phyloP scores from a whole-genome alignment of 2,329 filamentous ascomycete genomes.

The Cladosporium austrohemisphaericum region DNA sequence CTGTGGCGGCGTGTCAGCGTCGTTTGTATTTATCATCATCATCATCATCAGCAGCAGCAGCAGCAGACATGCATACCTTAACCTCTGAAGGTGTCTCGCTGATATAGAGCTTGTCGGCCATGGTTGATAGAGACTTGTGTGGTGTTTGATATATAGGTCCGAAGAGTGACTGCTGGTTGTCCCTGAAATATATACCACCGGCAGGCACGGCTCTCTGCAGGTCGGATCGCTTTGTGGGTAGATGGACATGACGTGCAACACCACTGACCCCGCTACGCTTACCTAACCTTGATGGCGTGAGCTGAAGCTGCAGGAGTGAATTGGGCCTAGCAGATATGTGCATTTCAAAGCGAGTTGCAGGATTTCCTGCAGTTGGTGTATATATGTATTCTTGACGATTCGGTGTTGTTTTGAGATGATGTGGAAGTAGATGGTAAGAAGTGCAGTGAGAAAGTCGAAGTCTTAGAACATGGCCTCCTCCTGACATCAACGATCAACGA shows the following conservation, averaged over 20 bases:
- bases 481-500: too few relatives aligned
- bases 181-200: conserved; percentile 5
- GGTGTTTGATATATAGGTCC: too few relatives aligned
- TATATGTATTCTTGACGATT: too few relatives aligned
- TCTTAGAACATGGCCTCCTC: too few relatives aligned
- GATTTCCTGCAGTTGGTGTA: too few relatives aligned
- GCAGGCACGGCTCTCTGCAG: not conserved
- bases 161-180: too few relatives aligned
- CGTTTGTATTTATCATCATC: too few relatives aligned
- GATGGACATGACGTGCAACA: conserved; percentile 9
- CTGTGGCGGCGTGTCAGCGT: conserved; percentile 18
- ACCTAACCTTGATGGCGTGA: conserved; percentile 3
- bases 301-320: not conserved
- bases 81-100: conserved; percentile 33
- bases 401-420: too few relatives aligned
- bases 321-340: conserved; percentile 1
- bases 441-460: too few relatives aligned
- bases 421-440: too few relatives aligned
- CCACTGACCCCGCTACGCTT: conserved; percentile 9
- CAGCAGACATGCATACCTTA: conserved; percentile 23
- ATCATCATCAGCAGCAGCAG: too few relatives aligned
- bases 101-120: conserved; percentile 13
- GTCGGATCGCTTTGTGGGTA: conserved; percentile 1
- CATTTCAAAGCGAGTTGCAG: too few relatives aligned
- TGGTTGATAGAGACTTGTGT: not conserved